phyloP scores from a whole-genome alignment of 2,329 filamentous ascomycete genomes.

The Exophiala sp. region DNA sequence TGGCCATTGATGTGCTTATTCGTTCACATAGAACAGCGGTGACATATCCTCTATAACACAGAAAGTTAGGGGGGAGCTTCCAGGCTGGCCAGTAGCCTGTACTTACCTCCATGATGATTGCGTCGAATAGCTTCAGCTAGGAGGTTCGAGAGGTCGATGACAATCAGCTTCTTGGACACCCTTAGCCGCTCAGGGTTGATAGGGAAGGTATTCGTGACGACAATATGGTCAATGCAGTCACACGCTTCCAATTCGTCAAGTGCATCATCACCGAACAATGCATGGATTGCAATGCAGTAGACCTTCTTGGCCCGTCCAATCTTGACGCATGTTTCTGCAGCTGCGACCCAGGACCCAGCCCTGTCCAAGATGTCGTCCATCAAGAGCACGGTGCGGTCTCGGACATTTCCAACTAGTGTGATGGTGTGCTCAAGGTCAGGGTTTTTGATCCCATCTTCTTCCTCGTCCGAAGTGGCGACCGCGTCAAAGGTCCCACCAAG shows the following conservation, averaged over 20 bases:
- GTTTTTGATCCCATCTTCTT: conserved; percentile 81
- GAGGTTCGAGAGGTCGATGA: conserved; percentile 82
- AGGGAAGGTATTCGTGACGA: conserved; percentile 96
- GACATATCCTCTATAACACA: conserved; percentile 40
- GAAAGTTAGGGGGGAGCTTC: conserved; percentile 41
- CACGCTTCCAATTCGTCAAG: conserved; percentile 86
- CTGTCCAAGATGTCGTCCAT: conserved; percentile 99
- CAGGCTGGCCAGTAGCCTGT: conserved; percentile 40
- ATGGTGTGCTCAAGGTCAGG: conserved; percentile 86
- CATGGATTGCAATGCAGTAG: conserved; percentile 96
- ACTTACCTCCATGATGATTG: conserved; percentile 84
- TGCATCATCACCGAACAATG: conserved; percentile 83
- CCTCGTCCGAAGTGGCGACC: conserved; percentile 77
- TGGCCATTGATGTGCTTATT: conserved; percentile 27
- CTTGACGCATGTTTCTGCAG: conserved; percentile 85
- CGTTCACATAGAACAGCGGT: conserved; percentile 59
- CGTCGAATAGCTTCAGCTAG: conserved; percentile 87
- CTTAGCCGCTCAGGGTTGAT: conserved; percentile 68
- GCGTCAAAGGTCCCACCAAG: conserved; percentile 81
- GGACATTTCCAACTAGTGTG: conserved; percentile 93
- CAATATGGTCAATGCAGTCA: conserved; percentile 86
- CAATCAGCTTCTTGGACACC: conserved; percentile 72
- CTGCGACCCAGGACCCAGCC: conserved; percentile 91
- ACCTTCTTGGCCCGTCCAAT: conserved; percentile 85
- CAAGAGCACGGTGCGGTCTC: conserved; percentile 80